Evolutionary conservation across 352 stramenopile genomes (phyloP).

Genomic region (Pythium scleroteichum): DNA sequence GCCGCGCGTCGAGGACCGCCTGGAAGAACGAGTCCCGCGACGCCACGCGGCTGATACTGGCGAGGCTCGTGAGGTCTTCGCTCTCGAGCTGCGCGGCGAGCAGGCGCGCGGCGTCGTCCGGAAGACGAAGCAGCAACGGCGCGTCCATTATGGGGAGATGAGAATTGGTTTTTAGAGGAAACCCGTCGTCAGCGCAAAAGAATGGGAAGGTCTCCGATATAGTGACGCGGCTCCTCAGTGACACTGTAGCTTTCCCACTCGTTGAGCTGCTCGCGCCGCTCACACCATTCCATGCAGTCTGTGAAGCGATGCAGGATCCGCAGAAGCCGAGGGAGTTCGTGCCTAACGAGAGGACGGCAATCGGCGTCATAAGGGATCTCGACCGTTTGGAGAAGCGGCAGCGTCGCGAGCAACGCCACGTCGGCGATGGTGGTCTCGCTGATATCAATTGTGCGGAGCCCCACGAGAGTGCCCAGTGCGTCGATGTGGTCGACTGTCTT

Average conservation of each 20-base stretch:
- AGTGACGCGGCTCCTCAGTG: background rate
- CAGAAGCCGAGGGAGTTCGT: background rate
- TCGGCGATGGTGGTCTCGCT: background rate
- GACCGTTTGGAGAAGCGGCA: background rate
- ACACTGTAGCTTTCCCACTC: background rate
- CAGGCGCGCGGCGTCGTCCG: conserved; percentile 2
- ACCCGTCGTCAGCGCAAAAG: too few species aligned
- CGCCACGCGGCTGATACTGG: background rate
- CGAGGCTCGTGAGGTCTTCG: background rate
- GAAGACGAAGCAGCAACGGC: background rate
- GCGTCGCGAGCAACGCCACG: background rate
- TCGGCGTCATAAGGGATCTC: background rate
- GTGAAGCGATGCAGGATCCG: background rate
- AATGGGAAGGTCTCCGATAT: background rate
- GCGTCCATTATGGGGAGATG: background rate
- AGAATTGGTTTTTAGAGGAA: too few species aligned
- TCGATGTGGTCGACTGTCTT: too few species aligned
- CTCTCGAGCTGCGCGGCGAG: background rate
- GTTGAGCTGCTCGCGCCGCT: background rate
- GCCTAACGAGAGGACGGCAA: background rate
- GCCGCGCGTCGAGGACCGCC: background rate
- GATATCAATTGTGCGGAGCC: background rate
- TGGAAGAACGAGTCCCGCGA: conserved; percentile 12
- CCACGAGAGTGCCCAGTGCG: background rate
- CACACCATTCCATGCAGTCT: background rate